A percentile compares a stretch with the other conserved stretches of the same genome.
phyloP scores from a whole-genome alignment of 148 eudicot genomes.

The Linanthus parryae region DNA sequence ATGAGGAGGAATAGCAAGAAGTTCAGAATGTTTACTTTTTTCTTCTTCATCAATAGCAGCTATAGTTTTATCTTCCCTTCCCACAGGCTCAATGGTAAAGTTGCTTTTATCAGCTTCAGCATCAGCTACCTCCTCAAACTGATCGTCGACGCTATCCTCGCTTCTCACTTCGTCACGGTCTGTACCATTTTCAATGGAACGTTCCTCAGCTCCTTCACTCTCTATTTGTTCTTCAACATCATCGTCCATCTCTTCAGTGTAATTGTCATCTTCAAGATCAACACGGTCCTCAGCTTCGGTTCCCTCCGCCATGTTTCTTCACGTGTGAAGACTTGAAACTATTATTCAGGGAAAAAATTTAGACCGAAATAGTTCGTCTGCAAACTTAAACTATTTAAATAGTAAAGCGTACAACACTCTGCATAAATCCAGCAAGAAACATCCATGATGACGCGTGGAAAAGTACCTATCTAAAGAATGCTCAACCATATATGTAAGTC shows the following conservation, averaged over 20 bases:
- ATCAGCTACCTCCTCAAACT: constrained; percentile 21
- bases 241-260: constrained; percentile 78
- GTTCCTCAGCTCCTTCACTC: constrained; percentile 52
- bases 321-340: too few species aligned
- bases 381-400: too few species aligned
- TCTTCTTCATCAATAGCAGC: constrained; percentile 31
- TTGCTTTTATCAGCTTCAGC: too few species aligned
- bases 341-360: too few species aligned
- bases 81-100: constrained; percentile 15
- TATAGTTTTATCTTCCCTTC: constrained; percentile 39
- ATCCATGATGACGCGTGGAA: too few species aligned
- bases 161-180: too few species aligned
- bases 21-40: constrained; percentile 52
- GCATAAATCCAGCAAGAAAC: too few species aligned
- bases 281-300: constrained; percentile 88
- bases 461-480: too few species aligned
- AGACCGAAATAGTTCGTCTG: too few species aligned
- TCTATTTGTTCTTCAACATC: constrained; percentile 71
- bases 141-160: constrained; percentile 49
- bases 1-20: constrained; percentile 84
- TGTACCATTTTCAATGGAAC: constrained; percentile 53
- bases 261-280: constrained; percentile 93
- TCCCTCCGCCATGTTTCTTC: constrained; percentile 94
- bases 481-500: too few species aligned
- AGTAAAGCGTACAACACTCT: too few species aligned